Evolutionary conservation across 2,329 filamentous ascomycete species (phyloP), one percentile per base, ranked within the genome.

Genomic region (Cadophora luteo-olivacea): DNA sequence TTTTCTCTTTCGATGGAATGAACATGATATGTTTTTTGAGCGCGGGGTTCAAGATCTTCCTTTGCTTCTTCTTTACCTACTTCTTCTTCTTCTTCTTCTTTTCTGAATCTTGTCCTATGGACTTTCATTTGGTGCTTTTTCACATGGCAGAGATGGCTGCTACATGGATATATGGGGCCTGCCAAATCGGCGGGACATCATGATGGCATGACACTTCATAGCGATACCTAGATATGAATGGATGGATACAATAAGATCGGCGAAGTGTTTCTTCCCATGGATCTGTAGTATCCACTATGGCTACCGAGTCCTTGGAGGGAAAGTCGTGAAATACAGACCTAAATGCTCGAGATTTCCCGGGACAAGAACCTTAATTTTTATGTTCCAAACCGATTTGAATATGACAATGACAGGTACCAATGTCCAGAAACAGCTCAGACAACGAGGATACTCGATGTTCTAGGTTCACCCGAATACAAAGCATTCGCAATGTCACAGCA

Each of bases 21-120:
- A 9, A 58, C 24, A 33, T 65, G 51, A 54, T n/a, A 61, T 55
- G 63, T 57, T 67, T 52, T 67, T 68, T 45, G 57, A 63, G 54
- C 60, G 49, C 24, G 32, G 45, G 67, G 41, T 61, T 66, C 33
- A 36, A 36, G 36, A 57, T 41, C 25, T 63, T 45, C n/a, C 33
- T 67, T 38, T 48, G 36, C 49, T 55, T 67, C 49, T 41, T 58
- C 51, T 58, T 29, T 29, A 29, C 29, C 29, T n/a, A n/a, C 48
- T 52, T 49, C 41, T 11, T 4, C 57, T 60, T 45, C 36, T 45
- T 60, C 2, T 52, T 51, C 19, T 52, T 60, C 33, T 5, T 52
- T 36, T 16, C 52, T 19, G 45, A 25, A 52, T 63, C 41, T 14
- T 51, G 29, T 16, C 60, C 60, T 32, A 24, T n/a, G 45, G n/a